Evolutionary conservation across 179 eudicot genomes (phyloP).

Genomic region (Camellia oleifera): DNA sequence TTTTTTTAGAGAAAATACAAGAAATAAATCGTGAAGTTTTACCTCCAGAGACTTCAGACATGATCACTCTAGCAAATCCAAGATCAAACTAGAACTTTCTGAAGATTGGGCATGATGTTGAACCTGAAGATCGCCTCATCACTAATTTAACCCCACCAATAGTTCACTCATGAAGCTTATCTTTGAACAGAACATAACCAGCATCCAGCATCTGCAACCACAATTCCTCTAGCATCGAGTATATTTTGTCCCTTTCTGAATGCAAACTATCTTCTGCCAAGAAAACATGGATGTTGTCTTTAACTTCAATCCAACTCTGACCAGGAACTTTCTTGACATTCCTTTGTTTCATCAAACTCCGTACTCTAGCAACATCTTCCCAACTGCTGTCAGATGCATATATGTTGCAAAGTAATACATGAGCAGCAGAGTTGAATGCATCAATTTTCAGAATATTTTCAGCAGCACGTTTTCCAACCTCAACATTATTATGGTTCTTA

Average conservation of each 20-base stretch:
- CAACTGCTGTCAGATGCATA: conserved; percentile 28
- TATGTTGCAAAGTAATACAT: conserved; percentile 35
- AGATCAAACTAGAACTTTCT: background rate
- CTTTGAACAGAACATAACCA: conserved; percentile 20
- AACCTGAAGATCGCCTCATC: background rate
- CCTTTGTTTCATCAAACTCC: conserved; percentile 36
- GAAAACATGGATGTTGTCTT: conserved; percentile 32
- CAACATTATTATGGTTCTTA: conserved; percentile 21
- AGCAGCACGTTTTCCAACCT: conserved; percentile 39
- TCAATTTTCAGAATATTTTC: conserved; percentile 28
- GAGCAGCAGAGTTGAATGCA: conserved; percentile 3
- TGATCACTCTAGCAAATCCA: background rate
- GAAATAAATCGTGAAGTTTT: background rate
- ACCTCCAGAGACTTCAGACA: conserved; percentile 3
- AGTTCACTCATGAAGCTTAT: background rate
- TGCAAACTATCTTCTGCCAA: conserved; percentile 34
- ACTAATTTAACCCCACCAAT: background rate
- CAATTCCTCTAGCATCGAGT: conserved; percentile 22
- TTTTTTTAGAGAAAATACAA: background rate
- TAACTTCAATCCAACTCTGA: conserved; percentile 43
- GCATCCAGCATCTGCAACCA: conserved; percentile 34
- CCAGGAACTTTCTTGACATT: conserved; percentile 39
- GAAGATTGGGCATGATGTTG: background rate
- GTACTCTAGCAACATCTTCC: conserved; percentile 20
- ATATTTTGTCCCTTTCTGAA: conserved; percentile 29